These are phyloP conservation scores for Alternaria infectoria DNA, from an alignment of 2,329 filamentous ascomycete genomes.

Conservation along the genomic window DNA sequence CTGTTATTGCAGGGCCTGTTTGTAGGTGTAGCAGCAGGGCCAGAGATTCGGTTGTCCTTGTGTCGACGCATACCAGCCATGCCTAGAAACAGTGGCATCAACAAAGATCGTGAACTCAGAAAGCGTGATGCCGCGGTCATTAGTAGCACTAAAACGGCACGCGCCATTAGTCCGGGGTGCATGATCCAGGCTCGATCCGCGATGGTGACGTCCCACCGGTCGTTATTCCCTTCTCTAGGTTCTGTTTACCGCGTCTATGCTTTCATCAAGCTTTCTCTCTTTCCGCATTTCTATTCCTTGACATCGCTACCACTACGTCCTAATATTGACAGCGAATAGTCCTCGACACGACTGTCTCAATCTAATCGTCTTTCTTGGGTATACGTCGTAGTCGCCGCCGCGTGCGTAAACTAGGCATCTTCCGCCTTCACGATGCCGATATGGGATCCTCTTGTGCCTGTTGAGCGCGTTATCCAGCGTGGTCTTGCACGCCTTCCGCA, in stretches of 20 bases:
- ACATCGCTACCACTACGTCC: neutral
- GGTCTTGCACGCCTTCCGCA: slow-evolving; percentile 61
- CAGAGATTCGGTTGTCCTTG: neutral
- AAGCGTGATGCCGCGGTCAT: slow-evolving; percentile 1
- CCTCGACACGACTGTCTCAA: neutral
- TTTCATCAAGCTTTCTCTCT: slow-evolving; percentile 13
- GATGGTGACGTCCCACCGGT: slow-evolving; percentile 21
- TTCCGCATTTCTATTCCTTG: slow-evolving; percentile 4
- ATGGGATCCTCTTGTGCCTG: slow-evolving; percentile 35
- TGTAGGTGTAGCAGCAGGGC: neutral
- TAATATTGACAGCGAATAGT: neutral
- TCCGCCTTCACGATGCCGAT: slow-evolving; percentile 22
- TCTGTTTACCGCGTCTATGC: slow-evolving; percentile 16
- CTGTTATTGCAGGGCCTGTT: neutral
- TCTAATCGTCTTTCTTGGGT: neutral
- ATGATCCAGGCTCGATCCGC: slow-evolving; percentile 19
- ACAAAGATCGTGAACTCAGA: neutral
- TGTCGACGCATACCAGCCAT: neutral
- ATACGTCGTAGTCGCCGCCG: neutral
- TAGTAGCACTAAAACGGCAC: slow-evolving; percentile 1
- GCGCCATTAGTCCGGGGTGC: slow-evolving; percentile 29
- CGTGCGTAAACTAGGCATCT: neutral
- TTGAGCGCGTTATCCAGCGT: slow-evolving; percentile 37
- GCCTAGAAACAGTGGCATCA: neutral
- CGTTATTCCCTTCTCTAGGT: slow-evolving; percentile 19